Evolutionary conservation across 2,329 filamentous ascomycete genomes (phyloP), one percentile per base, ranked within the genome.

Genomic region (Epichloe gansuensis): DNA sequence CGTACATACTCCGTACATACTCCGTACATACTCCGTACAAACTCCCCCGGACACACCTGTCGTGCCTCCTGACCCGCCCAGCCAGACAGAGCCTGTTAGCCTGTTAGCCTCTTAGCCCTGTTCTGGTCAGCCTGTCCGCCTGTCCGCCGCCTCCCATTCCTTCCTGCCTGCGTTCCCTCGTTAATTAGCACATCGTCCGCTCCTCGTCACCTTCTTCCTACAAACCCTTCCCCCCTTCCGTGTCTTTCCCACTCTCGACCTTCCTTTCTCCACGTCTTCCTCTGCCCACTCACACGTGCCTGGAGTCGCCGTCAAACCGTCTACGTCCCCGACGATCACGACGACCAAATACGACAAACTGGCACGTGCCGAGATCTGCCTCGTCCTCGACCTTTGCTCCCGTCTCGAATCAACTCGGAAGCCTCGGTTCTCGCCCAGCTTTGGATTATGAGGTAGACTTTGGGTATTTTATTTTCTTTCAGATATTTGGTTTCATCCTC

Each of bases 361-460:
- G 54, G 51, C 51, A 55, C 54, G 45, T 53, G 48, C 39, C 48
- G 45, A 51, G 48, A 50, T 45, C 44, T 23, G 43, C 51, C 47
- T 51, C 45, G 51, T 48, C 54, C 34, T 39, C 41, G 46, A 54
- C 51, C n/a, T 34, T 50, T 47, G 28, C 44, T 50, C 46, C 34
- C 46, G 17, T 46, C 34, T 11, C 37, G 43, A 34, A 31, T 38
- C 35, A 38, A 31, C 39, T 41, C 46, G 42, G 49, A 55, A 55
- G 52, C 28, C 48, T 44, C 52, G 46, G 38, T 54, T 51, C 44
- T 28, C 49, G 31, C 50, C n/a, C 44, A 50, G 49, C 49, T 60
- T 64, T 62, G 60, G 64, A 64, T 60, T 66, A 67, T 67, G 65
- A 62, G 62, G 59, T 67, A 67, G 63, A 57, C 59, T 65, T 66